These are phyloP conservation scores for Starmerella bombi DNA, from an alignment of 805 yeast species.

Conservation along the genomic window DNA sequence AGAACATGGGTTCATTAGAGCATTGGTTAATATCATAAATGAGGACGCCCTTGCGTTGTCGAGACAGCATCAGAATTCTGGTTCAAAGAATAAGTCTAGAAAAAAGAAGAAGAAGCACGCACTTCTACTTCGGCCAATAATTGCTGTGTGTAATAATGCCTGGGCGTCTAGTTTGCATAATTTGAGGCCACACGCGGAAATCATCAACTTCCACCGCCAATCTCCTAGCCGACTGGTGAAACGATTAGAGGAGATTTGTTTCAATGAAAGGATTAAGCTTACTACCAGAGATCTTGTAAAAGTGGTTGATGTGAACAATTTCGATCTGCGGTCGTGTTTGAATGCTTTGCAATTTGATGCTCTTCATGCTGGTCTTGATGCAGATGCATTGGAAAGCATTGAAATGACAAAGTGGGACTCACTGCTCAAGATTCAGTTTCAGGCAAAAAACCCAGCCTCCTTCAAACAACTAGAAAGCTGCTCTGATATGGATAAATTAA, in stretches of 20 bases:
- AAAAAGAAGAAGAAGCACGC: slow-evolving; percentile 10
- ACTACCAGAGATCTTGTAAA: slow-evolving; percentile 45
- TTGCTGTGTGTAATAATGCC: slow-evolving; percentile 82
- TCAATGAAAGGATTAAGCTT: slow-evolving; percentile 39
- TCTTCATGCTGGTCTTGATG: background rate
- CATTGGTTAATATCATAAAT: slow-evolving; percentile 13
- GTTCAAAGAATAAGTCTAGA: background rate
- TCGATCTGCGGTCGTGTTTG: slow-evolving; percentile 75
- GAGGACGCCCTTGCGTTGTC: slow-evolving; percentile 8
- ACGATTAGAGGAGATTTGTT: slow-evolving; percentile 40
- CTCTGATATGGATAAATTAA: slow-evolving; percentile 47
- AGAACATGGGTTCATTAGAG: slow-evolving; percentile 36
- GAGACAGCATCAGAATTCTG: background rate
- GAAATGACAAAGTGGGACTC: slow-evolving; percentile 32
- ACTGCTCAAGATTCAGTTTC: slow-evolving; percentile 51
- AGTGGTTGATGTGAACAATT: slow-evolving; percentile 56
- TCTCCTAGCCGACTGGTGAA: slow-evolving; percentile 34
- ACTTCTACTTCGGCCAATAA: slow-evolving; percentile 60
- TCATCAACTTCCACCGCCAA: slow-evolving; percentile 53
- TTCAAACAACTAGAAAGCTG: slow-evolving; percentile 37
- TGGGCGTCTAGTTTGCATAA: slow-evolving; percentile 64
- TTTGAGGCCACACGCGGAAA: slow-evolving; percentile 59
- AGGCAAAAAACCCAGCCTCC: slow-evolving; percentile 36
- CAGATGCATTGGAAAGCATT: background rate
- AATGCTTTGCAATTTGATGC: slow-evolving; percentile 63